Conservation (phyloP, 148 eudicot genomes). For the Rhododendron kiyosumense region DNA sequence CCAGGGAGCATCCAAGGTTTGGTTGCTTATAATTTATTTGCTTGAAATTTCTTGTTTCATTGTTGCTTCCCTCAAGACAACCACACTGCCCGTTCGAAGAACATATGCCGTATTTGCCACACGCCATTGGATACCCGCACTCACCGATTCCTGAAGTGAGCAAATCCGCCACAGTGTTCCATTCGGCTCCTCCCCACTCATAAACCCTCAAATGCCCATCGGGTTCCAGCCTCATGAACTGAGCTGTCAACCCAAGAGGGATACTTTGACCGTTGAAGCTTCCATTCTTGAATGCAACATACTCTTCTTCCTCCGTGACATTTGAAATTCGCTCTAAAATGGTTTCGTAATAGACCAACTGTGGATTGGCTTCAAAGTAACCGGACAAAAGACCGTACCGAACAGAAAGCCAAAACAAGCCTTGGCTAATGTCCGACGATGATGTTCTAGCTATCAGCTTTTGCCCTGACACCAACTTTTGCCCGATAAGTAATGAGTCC, state of each 20-base stretch:
- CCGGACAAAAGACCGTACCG: background rate
- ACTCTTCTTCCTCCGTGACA: background rate
- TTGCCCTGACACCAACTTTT: slow-evolving; percentile 14
- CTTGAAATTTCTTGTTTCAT: slow-evolving; percentile 6
- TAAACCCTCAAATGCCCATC: slow-evolving; percentile 31
- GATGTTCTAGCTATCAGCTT: slow-evolving; percentile 22
- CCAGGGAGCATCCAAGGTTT: slow-evolving; percentile 24
- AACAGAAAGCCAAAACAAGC: background rate
- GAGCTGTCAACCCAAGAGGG: slow-evolving; percentile 12
- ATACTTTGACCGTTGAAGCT: background rate
- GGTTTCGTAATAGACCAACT: background rate
- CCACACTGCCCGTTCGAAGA: slow-evolving; percentile 17
- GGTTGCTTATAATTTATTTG: slow-evolving; percentile 13
- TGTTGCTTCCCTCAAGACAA: slow-evolving; percentile 14
- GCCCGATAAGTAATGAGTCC: slow-evolving; percentile 29
- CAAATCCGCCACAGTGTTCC: slow-evolving; percentile 16
- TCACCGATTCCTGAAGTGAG: slow-evolving; percentile 9
- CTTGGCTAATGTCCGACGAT: slow-evolving; percentile 3
- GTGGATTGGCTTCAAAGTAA: slow-evolving; percentile 13
- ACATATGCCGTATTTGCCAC: slow-evolving; percentile 26
- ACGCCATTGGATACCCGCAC: slow-evolving; percentile 24
- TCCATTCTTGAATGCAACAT: slow-evolving; percentile 2
- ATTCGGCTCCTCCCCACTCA: slow-evolving; percentile 14
- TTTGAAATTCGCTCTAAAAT: background rate
- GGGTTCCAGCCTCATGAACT: slow-evolving; percentile 20